Evolutionary conservation across 106 monocot species (phyloP).

Genomic region (Acanthochlamys bracteata): DNA sequence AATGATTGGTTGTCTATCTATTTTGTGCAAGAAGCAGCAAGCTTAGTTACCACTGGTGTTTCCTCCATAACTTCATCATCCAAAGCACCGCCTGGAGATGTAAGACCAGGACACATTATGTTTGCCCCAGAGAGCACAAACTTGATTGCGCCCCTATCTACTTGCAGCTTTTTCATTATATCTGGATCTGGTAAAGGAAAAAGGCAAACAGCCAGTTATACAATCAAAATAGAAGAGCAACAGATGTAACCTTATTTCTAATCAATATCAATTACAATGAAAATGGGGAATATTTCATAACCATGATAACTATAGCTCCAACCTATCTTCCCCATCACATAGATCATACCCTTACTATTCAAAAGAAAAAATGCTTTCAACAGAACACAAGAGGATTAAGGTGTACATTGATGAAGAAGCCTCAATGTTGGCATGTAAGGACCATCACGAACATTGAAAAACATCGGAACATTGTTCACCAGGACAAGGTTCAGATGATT

Average conservation of each 20-base stretch:
- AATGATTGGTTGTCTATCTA: not conserved
- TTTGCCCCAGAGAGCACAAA: constrained; percentile 97
- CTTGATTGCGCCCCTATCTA: constrained; percentile 90
- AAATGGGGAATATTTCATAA: no score
- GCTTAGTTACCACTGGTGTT: constrained; percentile 65
- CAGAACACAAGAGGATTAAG: not conserved
- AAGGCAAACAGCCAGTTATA: not conserved
- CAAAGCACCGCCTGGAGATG: constrained; percentile 84
- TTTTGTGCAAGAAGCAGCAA: not conserved
- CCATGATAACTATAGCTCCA: no score
- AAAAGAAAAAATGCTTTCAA: no score
- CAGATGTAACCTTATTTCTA: no score
- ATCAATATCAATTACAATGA: no score
- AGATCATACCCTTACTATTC: no score
- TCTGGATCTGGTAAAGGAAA: constrained; percentile 62
- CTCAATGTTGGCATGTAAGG: constrained; percentile 99
- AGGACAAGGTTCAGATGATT: constrained; percentile 96
- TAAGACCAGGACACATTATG: constrained; percentile 98
- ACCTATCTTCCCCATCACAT: no score
- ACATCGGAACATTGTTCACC: constrained; percentile 92
- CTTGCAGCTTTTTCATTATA: constrained; percentile 96
- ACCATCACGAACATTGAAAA: constrained; percentile 98
- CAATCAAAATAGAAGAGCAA: not conserved
- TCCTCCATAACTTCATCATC: constrained; percentile 67
- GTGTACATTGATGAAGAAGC: constrained; percentile 96